These are phyloP conservation scores for Pleodorina starrii DNA, from an alignment of 139 green algal species.

Conservation along the genomic window DNA sequence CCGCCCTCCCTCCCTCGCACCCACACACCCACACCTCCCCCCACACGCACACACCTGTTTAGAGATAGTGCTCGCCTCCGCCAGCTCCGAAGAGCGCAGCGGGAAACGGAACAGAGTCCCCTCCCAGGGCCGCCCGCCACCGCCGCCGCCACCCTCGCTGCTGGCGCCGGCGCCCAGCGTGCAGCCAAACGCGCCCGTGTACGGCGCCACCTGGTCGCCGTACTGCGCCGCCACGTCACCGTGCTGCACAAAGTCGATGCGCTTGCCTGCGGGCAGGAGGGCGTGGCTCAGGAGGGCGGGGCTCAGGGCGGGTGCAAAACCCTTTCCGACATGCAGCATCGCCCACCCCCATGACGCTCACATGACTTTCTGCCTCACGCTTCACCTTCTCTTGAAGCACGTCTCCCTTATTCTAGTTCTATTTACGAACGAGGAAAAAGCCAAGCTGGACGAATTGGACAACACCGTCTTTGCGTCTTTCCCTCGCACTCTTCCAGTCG, in stretches of 20 bases:
- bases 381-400: too few species aligned
- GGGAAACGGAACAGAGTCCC: slow-evolving; percentile 86
- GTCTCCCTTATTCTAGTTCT: too few species aligned
- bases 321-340: too few species aligned
- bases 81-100: slow-evolving; percentile 67
- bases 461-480: too few species aligned
- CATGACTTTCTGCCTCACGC: too few species aligned
- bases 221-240: slow-evolving; percentile 28
- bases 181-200: slow-evolving; percentile 54
- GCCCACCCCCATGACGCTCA: too few species aligned
- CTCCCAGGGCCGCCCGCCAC: slow-evolving; percentile 45
- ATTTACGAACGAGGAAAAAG: too few species aligned
- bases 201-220: slow-evolving; percentile 72
- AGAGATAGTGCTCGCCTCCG: slow-evolving; percentile 72
- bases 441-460: too few species aligned
- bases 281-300: neutral
- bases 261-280: slow-evolving; percentile 67
- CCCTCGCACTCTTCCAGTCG: neutral
- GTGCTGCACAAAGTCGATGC: slow-evolving; percentile 79
- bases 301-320: too few species aligned
- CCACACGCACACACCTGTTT: slow-evolving; percentile 72
- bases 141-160: neutral
- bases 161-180: slow-evolving; percentile 7
- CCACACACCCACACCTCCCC: too few species aligned
- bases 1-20: too few species aligned